A percentile compares a stretch with the other conserved stretches of the same genome.
Evolutionary conservation across 2,329 filamentous ascomycete genomes (phyloP).

Genomic region (Fusarium beomiforme): DNA sequence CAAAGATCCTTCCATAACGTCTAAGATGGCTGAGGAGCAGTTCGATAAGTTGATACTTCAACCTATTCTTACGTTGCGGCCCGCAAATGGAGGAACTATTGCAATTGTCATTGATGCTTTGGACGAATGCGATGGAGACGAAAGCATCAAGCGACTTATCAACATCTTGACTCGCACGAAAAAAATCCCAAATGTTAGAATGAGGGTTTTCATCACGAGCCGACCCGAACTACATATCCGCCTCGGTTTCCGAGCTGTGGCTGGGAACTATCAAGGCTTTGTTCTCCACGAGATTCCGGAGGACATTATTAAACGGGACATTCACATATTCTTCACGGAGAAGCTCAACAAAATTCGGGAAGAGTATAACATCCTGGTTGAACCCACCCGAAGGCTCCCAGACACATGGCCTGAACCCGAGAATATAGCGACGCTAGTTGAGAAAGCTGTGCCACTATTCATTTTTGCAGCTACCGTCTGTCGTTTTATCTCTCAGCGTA

Average conservation of each 20-base stretch:
- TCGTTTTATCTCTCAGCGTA: constrained; percentile 41
- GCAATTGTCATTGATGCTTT: constrained; percentile 47
- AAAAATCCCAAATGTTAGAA: constrained; percentile 15
- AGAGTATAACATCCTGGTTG: constrained; percentile 31
- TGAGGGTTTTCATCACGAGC: constrained; percentile 53
- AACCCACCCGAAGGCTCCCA: neutral
- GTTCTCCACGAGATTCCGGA: constrained; percentile 51
- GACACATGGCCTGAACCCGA: constrained; percentile 13
- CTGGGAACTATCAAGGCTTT: constrained; percentile 35
- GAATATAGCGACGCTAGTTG: constrained; percentile 18
- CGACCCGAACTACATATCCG: constrained; percentile 53
- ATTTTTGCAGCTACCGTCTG: constrained; percentile 50
- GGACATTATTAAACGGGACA: constrained; percentile 49
- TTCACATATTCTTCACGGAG: constrained; percentile 46
- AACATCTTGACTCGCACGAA: neutral
- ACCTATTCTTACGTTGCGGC: neutral
- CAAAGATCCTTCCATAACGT: neutral
- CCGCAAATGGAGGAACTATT: rapidly evolving
- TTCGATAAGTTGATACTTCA: constrained; percentile 18
- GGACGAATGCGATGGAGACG: constrained; percentile 37
- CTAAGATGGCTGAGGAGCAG: constrained; percentile 1
- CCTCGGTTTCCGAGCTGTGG: constrained; percentile 47
- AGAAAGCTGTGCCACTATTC: constrained; percentile 48
- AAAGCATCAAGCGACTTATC: neutral
- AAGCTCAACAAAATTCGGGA: constrained; percentile 45